Conservation (phyloP, 2,329 filamentous ascomycete genomes). For the Fusarium sp. region DNA sequence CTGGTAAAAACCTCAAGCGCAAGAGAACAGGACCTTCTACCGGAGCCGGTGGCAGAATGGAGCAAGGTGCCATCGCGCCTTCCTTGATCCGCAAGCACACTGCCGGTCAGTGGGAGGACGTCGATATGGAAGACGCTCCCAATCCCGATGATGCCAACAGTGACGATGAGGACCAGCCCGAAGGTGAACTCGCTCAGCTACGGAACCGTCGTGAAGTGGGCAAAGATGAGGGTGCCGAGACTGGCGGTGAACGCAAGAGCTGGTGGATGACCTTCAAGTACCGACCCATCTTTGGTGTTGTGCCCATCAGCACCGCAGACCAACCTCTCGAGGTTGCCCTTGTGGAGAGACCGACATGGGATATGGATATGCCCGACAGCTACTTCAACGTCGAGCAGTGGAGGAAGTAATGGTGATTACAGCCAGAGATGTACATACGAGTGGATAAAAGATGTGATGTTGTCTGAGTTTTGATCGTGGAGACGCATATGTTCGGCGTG, state of each 20-base stretch:
- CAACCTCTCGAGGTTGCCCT: conserved; percentile 80
- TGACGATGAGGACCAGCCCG: conserved; percentile 52
- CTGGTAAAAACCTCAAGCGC: conserved; percentile 59
- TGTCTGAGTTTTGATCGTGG: conserved; percentile 12
- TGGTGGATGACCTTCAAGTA: conserved; percentile 94
- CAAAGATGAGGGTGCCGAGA: conserved; percentile 35
- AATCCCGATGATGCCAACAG: conserved; percentile 50
- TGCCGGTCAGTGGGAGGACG: conserved; percentile 55
- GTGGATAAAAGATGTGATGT: background rate
- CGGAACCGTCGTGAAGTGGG: conserved; percentile 45
- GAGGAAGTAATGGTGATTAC: conserved; percentile 51
- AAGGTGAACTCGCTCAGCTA: conserved; percentile 51
- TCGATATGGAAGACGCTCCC: conserved; percentile 54
- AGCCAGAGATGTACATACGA: conserved; percentile 5
- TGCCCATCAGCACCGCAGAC: conserved; percentile 57
- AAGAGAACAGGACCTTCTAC: conserved; percentile 62
- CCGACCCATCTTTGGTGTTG: conserved; percentile 85
- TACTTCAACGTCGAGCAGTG: conserved; percentile 71
- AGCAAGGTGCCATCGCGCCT: conserved; percentile 57
- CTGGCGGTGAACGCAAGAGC: conserved; percentile 49
- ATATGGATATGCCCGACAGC: conserved; percentile 79
- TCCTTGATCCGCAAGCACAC: conserved; percentile 56
- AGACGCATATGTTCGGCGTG: conserved; percentile 6
- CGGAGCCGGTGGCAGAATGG: conserved; percentile 66
- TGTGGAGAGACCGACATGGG: conserved; percentile 87